phyloP scores from a whole-genome alignment of 345 rosid species.

The Cardamine occulta region DNA sequence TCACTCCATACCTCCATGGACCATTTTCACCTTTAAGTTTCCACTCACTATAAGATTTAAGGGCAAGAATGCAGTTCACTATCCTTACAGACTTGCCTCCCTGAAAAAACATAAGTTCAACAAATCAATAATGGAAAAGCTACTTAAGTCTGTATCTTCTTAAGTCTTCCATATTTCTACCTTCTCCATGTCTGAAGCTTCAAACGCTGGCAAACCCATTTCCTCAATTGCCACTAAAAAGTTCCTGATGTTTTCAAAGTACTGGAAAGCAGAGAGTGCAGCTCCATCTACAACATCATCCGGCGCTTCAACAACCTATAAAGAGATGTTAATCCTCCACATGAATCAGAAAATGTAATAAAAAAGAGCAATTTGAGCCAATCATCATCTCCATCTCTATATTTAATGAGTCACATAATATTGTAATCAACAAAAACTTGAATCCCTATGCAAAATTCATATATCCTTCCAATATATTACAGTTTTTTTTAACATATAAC shows the following conservation, averaged over 20 bases:
- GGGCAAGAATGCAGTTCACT: slow-evolving; percentile 76
- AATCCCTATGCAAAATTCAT: background rate
- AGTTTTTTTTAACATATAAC: background rate
- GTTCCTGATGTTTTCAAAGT: slow-evolving; percentile 90
- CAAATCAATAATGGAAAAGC: background rate
- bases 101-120: slow-evolving; percentile 47
- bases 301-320: slow-evolving; percentile 81
- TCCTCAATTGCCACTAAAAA: slow-evolving; percentile 76
- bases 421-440: background rate
- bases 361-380: background rate
- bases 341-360: background rate
- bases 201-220: slow-evolving; percentile 84
- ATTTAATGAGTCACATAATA: background rate
- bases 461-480: background rate
- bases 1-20: slow-evolving; percentile 67
- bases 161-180: slow-evolving; percentile 33
- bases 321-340: slow-evolving; percentile 1
- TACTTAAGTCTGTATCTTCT: background rate
- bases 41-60: slow-evolving; percentile 84
- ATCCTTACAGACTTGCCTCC: slow-evolving; percentile 82
- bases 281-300: slow-evolving; percentile 87
- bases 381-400: background rate
- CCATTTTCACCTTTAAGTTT: slow-evolving; percentile 74
- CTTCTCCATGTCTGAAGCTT: slow-evolving; percentile 90
- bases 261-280: slow-evolving; percentile 83